A percentile compares a stretch with the other conserved stretches of the same genome.
These are phyloP conservation scores for Saposhnikovia divaricata DNA, from an alignment of 129 eudicot species.

Conservation along the genomic window DNA sequence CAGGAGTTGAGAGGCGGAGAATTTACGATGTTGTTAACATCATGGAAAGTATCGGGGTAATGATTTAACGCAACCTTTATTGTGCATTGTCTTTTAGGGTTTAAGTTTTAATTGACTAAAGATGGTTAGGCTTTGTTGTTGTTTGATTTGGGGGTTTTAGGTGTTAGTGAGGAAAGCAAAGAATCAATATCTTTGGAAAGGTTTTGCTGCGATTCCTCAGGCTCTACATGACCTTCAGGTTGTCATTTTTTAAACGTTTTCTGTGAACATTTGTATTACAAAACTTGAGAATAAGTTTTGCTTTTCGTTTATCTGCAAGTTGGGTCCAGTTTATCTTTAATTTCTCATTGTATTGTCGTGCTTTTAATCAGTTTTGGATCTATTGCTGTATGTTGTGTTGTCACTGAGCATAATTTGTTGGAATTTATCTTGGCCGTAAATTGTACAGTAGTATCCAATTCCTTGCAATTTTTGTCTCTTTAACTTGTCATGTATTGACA, in stretches of 20 bases:
- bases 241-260: background rate
- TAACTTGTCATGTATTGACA: background rate
- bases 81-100: background rate
- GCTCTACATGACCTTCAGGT: conserved; percentile 53
- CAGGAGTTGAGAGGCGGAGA: conserved; percentile 62
- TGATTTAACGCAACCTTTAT: background rate
- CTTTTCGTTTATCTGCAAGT: background rate
- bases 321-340: background rate
- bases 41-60: conserved; percentile 36
- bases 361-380: background rate
- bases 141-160: conserved; percentile 14
- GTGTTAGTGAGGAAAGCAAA: conserved; percentile 29
- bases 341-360: background rate
- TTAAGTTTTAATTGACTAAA: background rate
- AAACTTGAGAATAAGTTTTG: background rate
- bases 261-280: too few relatives aligned
- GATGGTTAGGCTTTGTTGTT: background rate
- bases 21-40: conserved; percentile 65
- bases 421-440: background rate
- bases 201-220: conserved; percentile 45
- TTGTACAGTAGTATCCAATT: background rate
- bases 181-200: conserved; percentile 62
- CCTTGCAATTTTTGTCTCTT: background rate
- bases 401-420: background rate
- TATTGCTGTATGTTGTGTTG: background rate